Conservation (phyloP, 2,329 filamentous ascomycete genomes). For the Colletotrichum orchidophilum region DNA sequence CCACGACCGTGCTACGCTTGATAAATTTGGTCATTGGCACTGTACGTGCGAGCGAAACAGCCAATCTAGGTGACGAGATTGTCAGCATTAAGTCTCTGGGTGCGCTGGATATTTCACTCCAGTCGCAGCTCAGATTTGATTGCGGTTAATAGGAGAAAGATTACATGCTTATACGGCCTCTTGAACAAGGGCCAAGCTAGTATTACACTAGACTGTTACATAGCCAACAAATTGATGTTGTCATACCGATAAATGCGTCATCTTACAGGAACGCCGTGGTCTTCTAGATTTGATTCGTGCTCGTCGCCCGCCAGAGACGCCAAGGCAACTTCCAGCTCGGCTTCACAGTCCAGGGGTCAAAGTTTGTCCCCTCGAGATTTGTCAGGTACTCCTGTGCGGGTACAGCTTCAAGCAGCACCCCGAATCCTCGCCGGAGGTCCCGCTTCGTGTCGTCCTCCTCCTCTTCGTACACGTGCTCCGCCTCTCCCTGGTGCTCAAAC, state of each 20-base stretch:
- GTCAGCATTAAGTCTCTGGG: constrained; percentile 6
- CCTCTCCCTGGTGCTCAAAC: constrained; percentile 87
- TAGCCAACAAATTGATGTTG: neutral
- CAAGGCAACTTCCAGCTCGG: constrained; percentile 86
- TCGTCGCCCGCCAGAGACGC: constrained; percentile 68
- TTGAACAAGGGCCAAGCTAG: neutral
- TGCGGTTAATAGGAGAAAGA: neutral
- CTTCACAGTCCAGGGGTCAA: constrained; percentile 79
- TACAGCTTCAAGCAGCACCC: constrained; percentile 82
- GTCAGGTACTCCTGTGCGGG: constrained; percentile 82
- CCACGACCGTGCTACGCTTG: constrained; percentile 12
- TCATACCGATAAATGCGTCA: neutral
- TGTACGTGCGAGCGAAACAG: neutral
- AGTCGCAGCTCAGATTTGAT: neutral
- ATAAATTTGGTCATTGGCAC: constrained; percentile 4
- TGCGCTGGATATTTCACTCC: neutral
- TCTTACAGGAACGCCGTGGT: neutral
- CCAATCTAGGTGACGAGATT: constrained; percentile 21
- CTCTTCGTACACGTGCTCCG: constrained; percentile 65
- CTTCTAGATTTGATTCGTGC: constrained; percentile 56
- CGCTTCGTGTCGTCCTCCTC: constrained; percentile 47
- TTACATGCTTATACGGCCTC: neutral
- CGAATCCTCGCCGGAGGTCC: constrained; percentile 72
- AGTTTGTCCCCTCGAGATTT: constrained; percentile 80
- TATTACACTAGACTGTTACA: constrained; percentile 23